phyloP scores from a whole-genome alignment of 306 rosid genomes.

The Rubus idaeus region DNA sequence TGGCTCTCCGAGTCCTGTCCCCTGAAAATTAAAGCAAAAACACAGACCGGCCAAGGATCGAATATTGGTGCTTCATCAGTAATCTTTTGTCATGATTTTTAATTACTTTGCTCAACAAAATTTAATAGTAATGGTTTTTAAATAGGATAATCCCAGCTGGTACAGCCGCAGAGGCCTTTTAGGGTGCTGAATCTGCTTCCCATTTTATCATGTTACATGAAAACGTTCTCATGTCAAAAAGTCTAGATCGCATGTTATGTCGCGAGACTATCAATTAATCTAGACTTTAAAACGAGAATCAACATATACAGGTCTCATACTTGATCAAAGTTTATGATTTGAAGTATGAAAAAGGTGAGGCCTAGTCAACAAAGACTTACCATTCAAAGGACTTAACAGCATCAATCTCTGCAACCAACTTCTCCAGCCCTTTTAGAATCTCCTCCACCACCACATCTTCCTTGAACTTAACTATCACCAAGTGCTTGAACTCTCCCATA shows the following conservation, averaged over 20 bases:
- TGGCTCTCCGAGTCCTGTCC: slow-evolving; percentile 78
- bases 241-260: not conserved
- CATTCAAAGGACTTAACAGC: slow-evolving; percentile 80
- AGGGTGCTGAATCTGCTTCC: not conserved
- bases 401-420: slow-evolving; percentile 68
- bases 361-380: slow-evolving; percentile 26
- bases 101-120: no score
- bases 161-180: not conserved
- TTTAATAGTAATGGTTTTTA: not conserved
- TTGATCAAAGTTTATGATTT: not conserved
- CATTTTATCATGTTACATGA: not conserved
- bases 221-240: not conserved
- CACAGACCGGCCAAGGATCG: not conserved
- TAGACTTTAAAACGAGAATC: not conserved
- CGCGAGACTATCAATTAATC: not conserved
- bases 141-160: not conserved
- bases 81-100: no score
- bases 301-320: not conserved
- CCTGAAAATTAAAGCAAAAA: slow-evolving; percentile 38
- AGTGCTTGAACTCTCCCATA: slow-evolving; percentile 84
- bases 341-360: not conserved
- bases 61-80: not conserved
- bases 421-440: slow-evolving; percentile 64
- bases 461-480: slow-evolving; percentile 85
- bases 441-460: slow-evolving; percentile 69